Evolutionary conservation across 495 filamentous ascomycete genomes (phyloP).

Genomic region (Margaritispora aquatica): DNA sequence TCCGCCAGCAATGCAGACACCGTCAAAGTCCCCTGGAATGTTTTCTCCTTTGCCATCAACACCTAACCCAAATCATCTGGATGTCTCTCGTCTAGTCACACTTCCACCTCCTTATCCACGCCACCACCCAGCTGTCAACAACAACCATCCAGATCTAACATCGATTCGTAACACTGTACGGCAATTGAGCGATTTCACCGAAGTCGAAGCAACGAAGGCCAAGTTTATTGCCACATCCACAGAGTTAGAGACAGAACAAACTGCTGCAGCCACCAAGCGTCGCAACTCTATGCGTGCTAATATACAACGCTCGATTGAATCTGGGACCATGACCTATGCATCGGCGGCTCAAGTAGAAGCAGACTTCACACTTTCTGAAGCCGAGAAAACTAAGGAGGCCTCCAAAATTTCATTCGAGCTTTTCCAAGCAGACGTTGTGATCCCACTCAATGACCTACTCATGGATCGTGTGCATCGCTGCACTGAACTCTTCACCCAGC

Average conservation of each 20-base stretch:
- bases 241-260: conserved; percentile 37
- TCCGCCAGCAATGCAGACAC: conserved; percentile 26
- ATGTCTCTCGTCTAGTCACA: conserved; percentile 88
- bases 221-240: conserved; percentile 42
- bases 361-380: conserved; percentile 57
- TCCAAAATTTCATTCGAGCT: conserved; percentile 67
- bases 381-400: conserved; percentile 54
- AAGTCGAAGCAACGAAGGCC: conserved; percentile 62
- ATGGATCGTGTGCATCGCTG: conserved; percentile 55
- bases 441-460: conserved; percentile 69
- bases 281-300: conserved; percentile 44
- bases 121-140: conserved; percentile 92
- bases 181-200: conserved; percentile 65
- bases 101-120: conserved; percentile 89
- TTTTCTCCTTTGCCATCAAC: conserved; percentile 25
- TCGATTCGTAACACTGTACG: conserved; percentile 71
- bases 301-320: conserved; percentile 66
- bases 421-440: conserved; percentile 69
- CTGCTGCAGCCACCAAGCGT: conserved; percentile 34
- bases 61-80: conserved; percentile 50
- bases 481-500: conserved; percentile 60
- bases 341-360: conserved; percentile 69
- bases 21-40: conserved; percentile 16
- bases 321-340: conserved; percentile 69
- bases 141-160: conserved; percentile 84